phyloP scores from a whole-genome alignment of 768 basidiomycete species.

The Termitomyces sp. region DNA sequence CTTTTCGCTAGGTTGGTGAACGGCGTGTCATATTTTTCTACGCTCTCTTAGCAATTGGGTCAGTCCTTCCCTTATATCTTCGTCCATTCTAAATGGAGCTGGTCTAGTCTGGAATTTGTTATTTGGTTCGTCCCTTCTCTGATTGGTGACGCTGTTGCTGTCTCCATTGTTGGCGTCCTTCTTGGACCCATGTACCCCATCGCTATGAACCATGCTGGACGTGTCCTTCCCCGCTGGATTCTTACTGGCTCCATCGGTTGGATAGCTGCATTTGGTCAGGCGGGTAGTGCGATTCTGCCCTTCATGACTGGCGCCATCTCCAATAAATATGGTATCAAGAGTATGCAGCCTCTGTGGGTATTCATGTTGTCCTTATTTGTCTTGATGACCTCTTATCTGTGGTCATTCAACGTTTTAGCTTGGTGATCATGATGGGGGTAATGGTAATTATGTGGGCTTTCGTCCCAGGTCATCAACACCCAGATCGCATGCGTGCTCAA shows the following conservation, averaged over 20 bases:
- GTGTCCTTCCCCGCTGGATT: conserved; percentile 66
- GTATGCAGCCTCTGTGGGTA: conserved; percentile 58
- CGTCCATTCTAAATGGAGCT: neutral
- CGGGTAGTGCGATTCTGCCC: conserved; percentile 66
- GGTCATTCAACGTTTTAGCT: conserved; percentile 22
- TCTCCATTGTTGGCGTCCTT: conserved; percentile 59
- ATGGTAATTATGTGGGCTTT: conserved; percentile 54
- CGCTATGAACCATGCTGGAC: conserved; percentile 63
- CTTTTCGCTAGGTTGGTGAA: conserved; percentile 40
- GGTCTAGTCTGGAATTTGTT: conserved; percentile 49
- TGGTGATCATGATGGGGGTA: conserved; percentile 56
- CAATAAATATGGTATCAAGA: conserved; percentile 52
- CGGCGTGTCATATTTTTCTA: conserved; percentile 48
- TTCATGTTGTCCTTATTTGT: neutral
- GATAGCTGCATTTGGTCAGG: conserved; percentile 65
- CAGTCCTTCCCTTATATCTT: conserved; percentile 10
- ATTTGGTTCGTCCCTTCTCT: conserved; percentile 69
- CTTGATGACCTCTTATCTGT: neutral
- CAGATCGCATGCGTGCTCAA: conserved; percentile 5
- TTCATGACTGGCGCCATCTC: conserved; percentile 71
- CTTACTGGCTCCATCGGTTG: conserved; percentile 61
- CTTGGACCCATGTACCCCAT: conserved; percentile 77
- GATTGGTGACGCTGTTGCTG: conserved; percentile 56
- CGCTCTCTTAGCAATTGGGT: conserved; percentile 44
- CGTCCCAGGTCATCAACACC: conserved; percentile 28